Percentiles rank a stretch among this genome's conserved stretches.
These are phyloP conservation scores for Babesia ovis DNA, from an alignment of 169 alveolate genomes.

Conservation along the genomic window DNA sequence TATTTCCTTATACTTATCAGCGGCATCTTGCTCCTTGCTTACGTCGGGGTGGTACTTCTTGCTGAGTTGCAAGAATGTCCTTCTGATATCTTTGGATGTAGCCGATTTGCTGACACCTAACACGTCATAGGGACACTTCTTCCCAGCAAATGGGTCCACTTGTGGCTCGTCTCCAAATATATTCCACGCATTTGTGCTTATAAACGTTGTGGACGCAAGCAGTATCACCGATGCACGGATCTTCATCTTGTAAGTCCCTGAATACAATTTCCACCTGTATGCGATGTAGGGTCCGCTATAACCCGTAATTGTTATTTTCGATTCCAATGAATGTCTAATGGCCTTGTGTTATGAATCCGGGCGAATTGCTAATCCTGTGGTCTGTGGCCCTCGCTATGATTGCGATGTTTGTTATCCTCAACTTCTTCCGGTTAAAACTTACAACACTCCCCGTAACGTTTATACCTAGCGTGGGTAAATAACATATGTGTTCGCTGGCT, in stretches of 20 bases:
- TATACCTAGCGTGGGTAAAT: too few species aligned
- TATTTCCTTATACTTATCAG: conserved; percentile 83
- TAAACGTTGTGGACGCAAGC: neutral
- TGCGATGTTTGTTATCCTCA: too few species aligned
- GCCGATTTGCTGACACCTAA: conserved; percentile 78
- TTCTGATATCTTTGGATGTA: conserved; percentile 86
- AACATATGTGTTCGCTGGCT: neutral
- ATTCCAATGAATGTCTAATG: too few species aligned
- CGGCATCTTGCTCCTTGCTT: conserved; percentile 81
- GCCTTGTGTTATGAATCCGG: too few species aligned
- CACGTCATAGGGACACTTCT: conserved; percentile 63
- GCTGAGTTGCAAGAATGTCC: conserved; percentile 84
- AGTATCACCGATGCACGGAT: neutral
- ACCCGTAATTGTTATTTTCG: too few species aligned
- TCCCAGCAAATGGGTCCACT: conserved; percentile 26
- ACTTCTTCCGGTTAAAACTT: too few species aligned
- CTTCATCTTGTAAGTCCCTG: conserved; percentile 18
- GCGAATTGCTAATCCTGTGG: too few species aligned
- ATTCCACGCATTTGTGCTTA: conserved; percentile 4
- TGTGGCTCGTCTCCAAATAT: conserved; percentile 36
- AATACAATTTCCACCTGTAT: too few species aligned
- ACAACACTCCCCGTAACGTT: too few species aligned
- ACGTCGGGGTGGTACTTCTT: conserved; percentile 91
- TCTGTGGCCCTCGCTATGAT: too few species aligned
- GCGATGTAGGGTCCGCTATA: too few species aligned